A percentile compares a stretch with the other conserved stretches of the same genome.
phyloP scores from a whole-genome alignment of 2,329 filamentous ascomycete genomes.

The Coniochaeta pulveracea region DNA sequence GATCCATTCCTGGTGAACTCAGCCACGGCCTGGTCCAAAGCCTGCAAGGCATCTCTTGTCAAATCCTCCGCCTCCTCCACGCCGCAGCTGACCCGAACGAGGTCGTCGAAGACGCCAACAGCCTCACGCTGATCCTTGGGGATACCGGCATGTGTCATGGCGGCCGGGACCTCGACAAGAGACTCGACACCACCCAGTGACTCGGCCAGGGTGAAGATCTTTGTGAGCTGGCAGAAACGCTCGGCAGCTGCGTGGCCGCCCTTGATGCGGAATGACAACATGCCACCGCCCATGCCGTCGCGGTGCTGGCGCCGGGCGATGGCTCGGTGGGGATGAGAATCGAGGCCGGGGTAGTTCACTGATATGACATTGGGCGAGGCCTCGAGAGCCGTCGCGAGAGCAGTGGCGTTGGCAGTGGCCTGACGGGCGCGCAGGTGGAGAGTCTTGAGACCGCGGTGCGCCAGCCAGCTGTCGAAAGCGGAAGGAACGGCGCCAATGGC shows the following conservation, averaged over 20 bases:
- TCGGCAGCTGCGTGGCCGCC: slow-evolving; percentile 80
- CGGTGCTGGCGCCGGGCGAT: slow-evolving; percentile 89
- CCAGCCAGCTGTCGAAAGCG: slow-evolving; percentile 95
- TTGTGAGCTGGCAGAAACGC: slow-evolving; percentile 81
- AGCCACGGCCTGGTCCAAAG: slow-evolving; percentile 62
- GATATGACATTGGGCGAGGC: slow-evolving; percentile 70
- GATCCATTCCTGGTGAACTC: slow-evolving; percentile 10
- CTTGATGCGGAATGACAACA: slow-evolving; percentile 91
- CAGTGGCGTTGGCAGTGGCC: slow-evolving; percentile 69
- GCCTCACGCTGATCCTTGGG: slow-evolving; percentile 82
- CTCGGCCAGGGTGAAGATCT: slow-evolving; percentile 89
- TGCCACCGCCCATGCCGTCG: slow-evolving; percentile 87
- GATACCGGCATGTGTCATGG: slow-evolving; percentile 96
- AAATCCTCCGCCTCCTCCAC: slow-evolving; percentile 86
- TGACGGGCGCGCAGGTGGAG: slow-evolving; percentile 85
- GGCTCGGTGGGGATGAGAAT: slow-evolving; percentile 74
- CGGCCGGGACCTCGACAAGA: slow-evolving; percentile 81
- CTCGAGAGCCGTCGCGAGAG: slow-evolving; percentile 67
- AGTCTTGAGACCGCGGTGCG: slow-evolving; percentile 93
- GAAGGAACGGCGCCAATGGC: slow-evolving; percentile 93
- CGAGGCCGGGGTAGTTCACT: slow-evolving; percentile 91
- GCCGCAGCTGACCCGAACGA: slow-evolving; percentile 87
- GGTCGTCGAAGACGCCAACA: slow-evolving; percentile 88
- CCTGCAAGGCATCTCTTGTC: slow-evolving; percentile 66
- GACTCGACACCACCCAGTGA: slow-evolving; percentile 81